Evolutionary conservation across 352 stramenopile genomes (phyloP), one percentile per base, ranked within the genome.

Genomic region (Aphanomyces invadans): DNA sequence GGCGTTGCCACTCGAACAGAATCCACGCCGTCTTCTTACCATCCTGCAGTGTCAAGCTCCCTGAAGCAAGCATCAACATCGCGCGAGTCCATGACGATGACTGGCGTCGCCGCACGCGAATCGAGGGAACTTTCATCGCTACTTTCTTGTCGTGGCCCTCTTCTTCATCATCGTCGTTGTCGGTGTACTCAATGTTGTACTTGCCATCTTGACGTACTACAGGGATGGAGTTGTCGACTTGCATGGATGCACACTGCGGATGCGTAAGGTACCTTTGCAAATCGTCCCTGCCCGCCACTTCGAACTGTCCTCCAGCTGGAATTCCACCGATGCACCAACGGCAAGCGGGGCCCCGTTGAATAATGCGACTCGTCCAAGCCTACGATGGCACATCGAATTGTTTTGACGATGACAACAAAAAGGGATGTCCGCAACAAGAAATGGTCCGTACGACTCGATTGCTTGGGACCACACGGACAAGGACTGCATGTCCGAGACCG

Each of bases 161-260:
- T n/a, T n/a, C n/a, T n/a, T n/a, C n/a, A n/a, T n/a, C 49, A 5
- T 21, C 17, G 25, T 57, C 49, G 49, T 28, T 32, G 21, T 57
- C 49, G 29, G 12, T 39, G 49, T 57, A 57, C 49, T 32, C 49
- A 32, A 57, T 57, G 25, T 32, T 36, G 49, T 57, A 57, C 23
- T 57, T 57, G 49, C 49, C 49, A 57, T 57, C 49, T 7, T n/a
- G 19, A 29, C 29, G 49, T 15, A 57, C 49, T 57, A 29, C n/a
- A n/a, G n/a, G n/a, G n/a, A n/a, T n/a, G n/a, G n/a, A n/a, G n/a
- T n/a, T n/a, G n/a, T n/a, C n/a, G n/a, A n/a, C n/a, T n/a, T n/a
- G n/a, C n/a, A n/a, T n/a, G n/a, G n/a, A n/a, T n/a, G n/a, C n/a
- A n/a, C n/a, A n/a, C n/a, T n/a, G n/a, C n/a, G n/a, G n/a, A n/a